A percentile compares a stretch with the other conserved stretches of the same genome.
phyloP scores from a whole-genome alignment of 805 yeast genomes.

The Candida awuae region DNA sequence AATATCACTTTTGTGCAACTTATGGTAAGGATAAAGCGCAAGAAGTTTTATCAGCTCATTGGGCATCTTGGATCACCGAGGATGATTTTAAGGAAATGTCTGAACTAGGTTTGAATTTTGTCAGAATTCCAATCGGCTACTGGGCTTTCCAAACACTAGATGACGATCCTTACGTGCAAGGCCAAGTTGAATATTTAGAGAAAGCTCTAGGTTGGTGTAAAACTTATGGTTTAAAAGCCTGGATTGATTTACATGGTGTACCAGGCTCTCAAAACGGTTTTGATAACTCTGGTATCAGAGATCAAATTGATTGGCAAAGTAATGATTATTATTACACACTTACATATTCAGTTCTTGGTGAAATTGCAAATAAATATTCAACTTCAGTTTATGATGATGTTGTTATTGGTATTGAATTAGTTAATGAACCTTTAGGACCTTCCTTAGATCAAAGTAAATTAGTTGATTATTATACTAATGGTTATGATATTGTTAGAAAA shows the following conservation, averaged over 20 bases:
- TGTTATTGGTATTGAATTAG: constrained; percentile 72
- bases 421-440: constrained; percentile 87
- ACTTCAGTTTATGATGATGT: constrained; percentile 53
- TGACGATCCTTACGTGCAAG: constrained; percentile 80
- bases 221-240: constrained; percentile 54
- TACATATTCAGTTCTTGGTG: constrained; percentile 48
- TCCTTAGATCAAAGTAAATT: constrained; percentile 50
- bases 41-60: constrained; percentile 52
- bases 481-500: constrained; percentile 57
- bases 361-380: constrained; percentile 59
- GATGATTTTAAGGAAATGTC: constrained; percentile 57
- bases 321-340: constrained; percentile 35
- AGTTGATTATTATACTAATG: constrained; percentile 51
- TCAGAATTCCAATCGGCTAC: constrained; percentile 88
- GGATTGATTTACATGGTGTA: constrained; percentile 95
- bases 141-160: constrained; percentile 72
- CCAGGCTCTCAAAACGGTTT: constrained; percentile 96
- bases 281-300: constrained; percentile 87
- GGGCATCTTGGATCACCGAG: constrained; percentile 73
- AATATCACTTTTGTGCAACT: constrained; percentile 54
- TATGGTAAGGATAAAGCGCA: constrained; percentile 57
- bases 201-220: constrained; percentile 72
- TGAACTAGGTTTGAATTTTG: constrained; percentile 65
- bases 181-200: constrained; percentile 68
- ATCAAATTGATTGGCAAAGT: constrained; percentile 45